These are phyloP conservation scores for Epithele typhae DNA, from an alignment of 768 basidiomycete genomes.

Conservation along the genomic window DNA sequence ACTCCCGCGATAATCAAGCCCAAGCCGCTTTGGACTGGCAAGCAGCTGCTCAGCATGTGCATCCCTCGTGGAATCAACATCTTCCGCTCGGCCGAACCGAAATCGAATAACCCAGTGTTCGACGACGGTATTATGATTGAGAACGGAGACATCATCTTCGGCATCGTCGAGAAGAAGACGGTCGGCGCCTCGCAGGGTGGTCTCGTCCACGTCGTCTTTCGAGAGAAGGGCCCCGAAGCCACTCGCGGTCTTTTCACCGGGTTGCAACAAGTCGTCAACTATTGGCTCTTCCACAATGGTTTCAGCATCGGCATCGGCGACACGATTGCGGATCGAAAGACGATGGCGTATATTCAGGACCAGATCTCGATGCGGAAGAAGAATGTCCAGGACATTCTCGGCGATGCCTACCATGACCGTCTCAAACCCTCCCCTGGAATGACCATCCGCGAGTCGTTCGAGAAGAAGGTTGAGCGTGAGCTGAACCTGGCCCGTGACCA, in stretches of 20 bases:
- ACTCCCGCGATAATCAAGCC: slow-evolving; percentile 95
- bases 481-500: slow-evolving; percentile 94
- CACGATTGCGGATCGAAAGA: slow-evolving; percentile 87
- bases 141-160: slow-evolving; percentile 93
- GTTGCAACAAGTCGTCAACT: slow-evolving; percentile 94
- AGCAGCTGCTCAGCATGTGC: slow-evolving; percentile 88
- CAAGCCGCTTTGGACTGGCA: slow-evolving; percentile 96
- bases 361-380: slow-evolving; percentile 80
- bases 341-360: slow-evolving; percentile 83
- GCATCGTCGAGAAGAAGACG: slow-evolving; percentile 98
- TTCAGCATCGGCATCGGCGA: slow-evolving; percentile 99
- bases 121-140: slow-evolving; percentile 97
- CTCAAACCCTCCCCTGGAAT: slow-evolving; percentile 93
- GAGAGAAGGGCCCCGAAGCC: slow-evolving; percentile 93
- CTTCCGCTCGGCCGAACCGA: slow-evolving; percentile 72
- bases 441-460: slow-evolving; percentile 99
- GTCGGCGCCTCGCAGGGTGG: slow-evolving; percentile 95
- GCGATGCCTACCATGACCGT: slow-evolving; percentile 78
- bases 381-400: slow-evolving; percentile 74
- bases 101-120: slow-evolving; percentile 73
- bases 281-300: slow-evolving; percentile 97
- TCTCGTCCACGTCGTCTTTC: slow-evolving; percentile 93
- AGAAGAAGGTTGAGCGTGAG: slow-evolving; percentile 85
- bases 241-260: slow-evolving; percentile 90
- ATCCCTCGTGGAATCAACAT: slow-evolving; percentile 97